Evolutionary conservation across 106 monocot genomes (phyloP).

Genomic region (Triglochin maritima): DNA sequence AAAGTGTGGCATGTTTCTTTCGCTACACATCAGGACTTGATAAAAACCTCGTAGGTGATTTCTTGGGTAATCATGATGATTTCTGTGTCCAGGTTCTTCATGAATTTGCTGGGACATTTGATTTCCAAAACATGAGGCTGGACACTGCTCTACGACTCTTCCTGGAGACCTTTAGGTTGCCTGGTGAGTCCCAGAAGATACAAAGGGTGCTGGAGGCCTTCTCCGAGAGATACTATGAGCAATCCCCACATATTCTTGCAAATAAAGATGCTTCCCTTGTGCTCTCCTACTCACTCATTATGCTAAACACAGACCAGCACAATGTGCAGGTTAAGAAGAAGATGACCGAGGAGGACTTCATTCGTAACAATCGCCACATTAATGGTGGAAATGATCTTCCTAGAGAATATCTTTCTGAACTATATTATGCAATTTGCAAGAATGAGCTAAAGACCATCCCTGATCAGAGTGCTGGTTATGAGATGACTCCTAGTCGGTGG

Average conservation of each 20-base stretch:
- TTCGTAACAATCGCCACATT: constrained; percentile 20
- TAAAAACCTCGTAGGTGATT: constrained; percentile 23
- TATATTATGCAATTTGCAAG: constrained; percentile 20
- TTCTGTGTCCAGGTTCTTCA: constrained; percentile 22
- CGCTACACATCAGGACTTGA: constrained; percentile 19
- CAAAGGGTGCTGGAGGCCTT: constrained; percentile 26
- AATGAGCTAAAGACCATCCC: constrained; percentile 23
- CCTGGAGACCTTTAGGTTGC: constrained; percentile 21
- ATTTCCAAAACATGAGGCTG: constrained; percentile 24
- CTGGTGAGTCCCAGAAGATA: constrained; percentile 28
- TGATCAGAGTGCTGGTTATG: constrained; percentile 11
- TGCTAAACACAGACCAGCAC: constrained; percentile 27
- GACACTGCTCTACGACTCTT: constrained; percentile 23
- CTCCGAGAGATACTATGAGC: constrained; percentile 22
- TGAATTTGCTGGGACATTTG: constrained; percentile 24
- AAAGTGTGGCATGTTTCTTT: constrained; percentile 22
- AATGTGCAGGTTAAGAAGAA: constrained; percentile 28
- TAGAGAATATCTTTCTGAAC: constrained; percentile 19
- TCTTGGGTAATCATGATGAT: constrained; percentile 24
- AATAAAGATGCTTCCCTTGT: constrained; percentile 22
- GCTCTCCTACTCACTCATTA: constrained; percentile 20
- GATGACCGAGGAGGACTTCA: constrained; percentile 27
- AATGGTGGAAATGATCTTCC: constrained; percentile 26
- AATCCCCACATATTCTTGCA: constrained; percentile 22
- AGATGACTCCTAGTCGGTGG: constrained; percentile 25